Evolutionary conservation across 148 eudicot genomes (phyloP).

Genomic region (Hydrangea macrophylla): DNA sequence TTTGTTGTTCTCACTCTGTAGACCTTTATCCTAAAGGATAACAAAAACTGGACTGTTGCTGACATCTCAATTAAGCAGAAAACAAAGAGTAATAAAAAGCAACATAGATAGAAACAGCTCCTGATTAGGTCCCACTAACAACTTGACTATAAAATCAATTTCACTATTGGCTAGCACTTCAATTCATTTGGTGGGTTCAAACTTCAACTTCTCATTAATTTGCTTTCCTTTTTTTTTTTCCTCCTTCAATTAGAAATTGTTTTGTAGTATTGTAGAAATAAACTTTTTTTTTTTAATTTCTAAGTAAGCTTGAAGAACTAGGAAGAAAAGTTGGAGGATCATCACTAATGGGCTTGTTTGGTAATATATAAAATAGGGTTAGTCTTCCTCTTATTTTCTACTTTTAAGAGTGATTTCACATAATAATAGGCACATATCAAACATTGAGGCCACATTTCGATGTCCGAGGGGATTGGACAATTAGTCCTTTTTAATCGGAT

Average conservation of each 20-base stretch:
- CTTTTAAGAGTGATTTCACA: no score
- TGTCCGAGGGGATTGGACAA: no score
- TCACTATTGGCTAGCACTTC: slow-evolving; percentile 27
- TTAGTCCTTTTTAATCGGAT: no score
- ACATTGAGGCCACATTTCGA: no score
- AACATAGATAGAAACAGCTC: neutral
- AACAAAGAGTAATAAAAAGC: neutral
- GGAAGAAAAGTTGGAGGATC: no score
- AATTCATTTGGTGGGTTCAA: neutral
- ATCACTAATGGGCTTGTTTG: no score
- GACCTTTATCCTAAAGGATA: neutral
- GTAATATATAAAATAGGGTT: no score
- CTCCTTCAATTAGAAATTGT: neutral
- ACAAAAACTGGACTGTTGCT: slow-evolving; percentile 7
- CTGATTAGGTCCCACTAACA: neutral
- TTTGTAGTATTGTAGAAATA: no score
- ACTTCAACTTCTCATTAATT: neutral
- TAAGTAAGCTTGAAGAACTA: no score
- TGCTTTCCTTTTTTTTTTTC: neutral
- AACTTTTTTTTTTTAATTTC: no score
- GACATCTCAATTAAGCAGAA: slow-evolving; percentile 14
- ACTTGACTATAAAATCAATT: neutral
- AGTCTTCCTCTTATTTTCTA: no score
- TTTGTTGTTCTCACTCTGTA: neutral
- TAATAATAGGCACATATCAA: no score